Base-by-base conservation (phyloP, 768 basidiomycete genomes). In the Pholiota molesta region DNA sequence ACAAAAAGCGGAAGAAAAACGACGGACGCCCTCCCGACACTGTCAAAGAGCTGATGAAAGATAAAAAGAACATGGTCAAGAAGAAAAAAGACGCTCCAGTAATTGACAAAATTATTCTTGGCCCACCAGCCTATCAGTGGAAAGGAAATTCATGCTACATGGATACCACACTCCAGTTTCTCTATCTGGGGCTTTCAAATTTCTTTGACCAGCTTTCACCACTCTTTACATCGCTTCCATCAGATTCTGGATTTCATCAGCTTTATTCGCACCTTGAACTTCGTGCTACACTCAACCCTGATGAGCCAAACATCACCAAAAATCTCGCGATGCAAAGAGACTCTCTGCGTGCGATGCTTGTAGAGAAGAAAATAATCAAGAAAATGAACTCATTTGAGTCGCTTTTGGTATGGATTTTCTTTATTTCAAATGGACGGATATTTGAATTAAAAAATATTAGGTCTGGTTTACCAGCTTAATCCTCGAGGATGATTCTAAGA, bases 101-200 rank as follows among this genome's bases (percentile, higher is more conserved):
- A 29, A 29, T 6, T 29, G 17, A 28, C 5, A 2, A 2, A 8
- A 19, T n/a, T 6, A 53, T 26, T 6, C 11, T 2, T 6, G 52
- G 29, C 52, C 21, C 29, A 31, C 52, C 23, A 53, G 26, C 9
- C 52, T 56, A 56, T 31, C 10, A 10, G 2, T 56, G 55, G 55
- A 42, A 29, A 10, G 16, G 14, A n/a, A 56, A 56, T 33, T 56
- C 55, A n/a, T 56, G 55, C 55, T 56, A 29, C 5, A 2, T 56
- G 55, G 55, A 56, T 56, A 39, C 33, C 10, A 3, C 6, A 17
- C 39, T 56, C 14, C n/a, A 40, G 35, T 31, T 56, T n/a, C 39
- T 56, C n/a, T 33, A 31, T 3, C 39, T 40, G 11, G 39, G 4
- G 2, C 39, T 40, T 17, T 4, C 3, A 40, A 40, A 40, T 2